Evolutionary conservation across 148 eudicot species (phyloP).

Genomic region (Polygonum aviculare): DNA sequence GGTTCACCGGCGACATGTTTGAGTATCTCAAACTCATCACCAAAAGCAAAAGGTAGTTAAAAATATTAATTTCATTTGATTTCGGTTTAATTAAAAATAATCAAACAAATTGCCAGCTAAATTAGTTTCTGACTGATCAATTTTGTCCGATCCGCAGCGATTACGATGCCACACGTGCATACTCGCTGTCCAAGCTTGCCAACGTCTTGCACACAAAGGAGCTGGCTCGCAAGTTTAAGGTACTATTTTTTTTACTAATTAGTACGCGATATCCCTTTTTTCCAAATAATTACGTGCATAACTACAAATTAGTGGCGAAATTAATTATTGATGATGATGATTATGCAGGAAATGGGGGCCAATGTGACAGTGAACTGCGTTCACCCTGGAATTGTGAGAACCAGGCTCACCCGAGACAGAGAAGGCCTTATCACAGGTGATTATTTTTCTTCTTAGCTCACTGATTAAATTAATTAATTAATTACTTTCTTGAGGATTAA

Average conservation of each 20-base stretch:
- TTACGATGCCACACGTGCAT: slow-evolving; percentile 92
- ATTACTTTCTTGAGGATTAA: not conserved
- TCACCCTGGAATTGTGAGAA: slow-evolving; percentile 90
- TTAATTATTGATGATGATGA: not conserved
- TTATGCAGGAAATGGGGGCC: slow-evolving; percentile 75
- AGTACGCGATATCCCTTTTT: not conserved
- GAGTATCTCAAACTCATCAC: slow-evolving; percentile 46
- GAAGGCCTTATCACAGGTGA: slow-evolving; percentile 70
- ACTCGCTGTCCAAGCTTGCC: slow-evolving; percentile 90
- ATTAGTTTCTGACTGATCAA: not conserved
- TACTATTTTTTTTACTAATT: not conserved
- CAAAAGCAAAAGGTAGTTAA: slow-evolving; percentile 46
- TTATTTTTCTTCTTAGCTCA: not conserved
- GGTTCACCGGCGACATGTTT: slow-evolving; percentile 72
- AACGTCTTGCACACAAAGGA: slow-evolving; percentile 83
- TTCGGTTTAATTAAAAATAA: not conserved
- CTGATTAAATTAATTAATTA: not conserved
- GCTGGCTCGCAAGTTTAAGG: slow-evolving; percentile 50
- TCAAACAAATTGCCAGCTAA: not conserved
- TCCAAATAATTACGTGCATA: not conserved
- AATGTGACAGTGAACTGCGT: slow-evolving; percentile 76
- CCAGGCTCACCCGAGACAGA: slow-evolving; percentile 74
- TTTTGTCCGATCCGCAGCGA: slow-evolving; percentile 20
- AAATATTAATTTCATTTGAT: no score
- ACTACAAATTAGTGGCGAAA: not conserved